A percentile compares a stretch with the other conserved stretches of the same genome.
Conservation (phyloP, 2,329 filamentous ascomycete genomes). For the Blastomyces gilchristii region DNA sequence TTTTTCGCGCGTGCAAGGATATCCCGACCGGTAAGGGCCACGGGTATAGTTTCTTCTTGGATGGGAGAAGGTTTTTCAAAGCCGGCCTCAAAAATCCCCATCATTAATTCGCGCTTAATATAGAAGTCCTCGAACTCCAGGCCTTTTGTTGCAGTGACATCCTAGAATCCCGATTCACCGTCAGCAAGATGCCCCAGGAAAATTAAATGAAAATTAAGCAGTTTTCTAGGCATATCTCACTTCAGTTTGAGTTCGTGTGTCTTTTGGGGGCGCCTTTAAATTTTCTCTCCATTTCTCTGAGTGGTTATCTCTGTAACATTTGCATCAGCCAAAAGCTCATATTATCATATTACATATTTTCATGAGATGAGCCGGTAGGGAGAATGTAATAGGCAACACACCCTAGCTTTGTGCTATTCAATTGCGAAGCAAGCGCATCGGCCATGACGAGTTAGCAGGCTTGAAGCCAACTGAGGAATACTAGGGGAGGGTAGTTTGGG, state of each 20-base stretch:
- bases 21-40: conserved; percentile 88
- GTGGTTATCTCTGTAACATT: conserved; percentile 27
- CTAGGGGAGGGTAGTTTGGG: background rate
- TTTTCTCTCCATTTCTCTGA: conserved; percentile 37
- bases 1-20: conserved; percentile 96
- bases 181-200: background rate
- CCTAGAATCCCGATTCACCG: conserved; percentile 42
- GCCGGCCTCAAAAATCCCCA: conserved; percentile 98
- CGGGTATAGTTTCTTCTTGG: conserved; percentile 97
- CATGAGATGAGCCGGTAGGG: background rate
- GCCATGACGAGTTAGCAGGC: conserved; percentile 17
- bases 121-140: conserved; percentile 96
- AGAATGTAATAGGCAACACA: background rate
- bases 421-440: conserved; percentile 14
- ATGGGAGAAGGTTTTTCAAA: conserved; percentile 98
- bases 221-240: conserved; percentile 22
- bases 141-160: conserved; percentile 96
- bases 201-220: background rate
- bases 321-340: conserved; percentile 4
- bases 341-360: conserved; percentile 8
- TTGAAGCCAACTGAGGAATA: background rate
- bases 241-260: conserved; percentile 42
- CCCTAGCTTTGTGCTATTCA: conserved; percentile 14
- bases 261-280: conserved; percentile 39
- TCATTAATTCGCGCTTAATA: conserved; percentile 87